Percentiles rank a stretch among this genome's conserved stretches.
These are phyloP conservation scores for Coemansia furcata DNA, from an alignment of 192 early-diverging fungal genomes.

Conservation along the genomic window DNA sequence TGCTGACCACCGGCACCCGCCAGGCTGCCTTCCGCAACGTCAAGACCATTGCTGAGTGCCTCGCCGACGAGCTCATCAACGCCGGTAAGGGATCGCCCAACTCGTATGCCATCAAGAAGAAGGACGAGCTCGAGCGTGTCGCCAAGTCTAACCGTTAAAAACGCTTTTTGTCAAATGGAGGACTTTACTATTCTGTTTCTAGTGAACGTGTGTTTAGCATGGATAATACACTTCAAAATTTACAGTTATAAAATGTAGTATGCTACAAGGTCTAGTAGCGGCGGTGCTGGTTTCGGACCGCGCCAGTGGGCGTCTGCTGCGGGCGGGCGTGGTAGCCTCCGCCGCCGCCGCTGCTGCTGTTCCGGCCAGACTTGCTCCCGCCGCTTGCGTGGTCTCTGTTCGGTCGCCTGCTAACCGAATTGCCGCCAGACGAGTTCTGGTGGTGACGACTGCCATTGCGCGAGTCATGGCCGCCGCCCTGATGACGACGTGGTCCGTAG, in stretches of 20 bases:
- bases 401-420: not conserved
- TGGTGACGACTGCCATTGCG: not conserved
- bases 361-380: not conserved
- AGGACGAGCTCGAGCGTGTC: conserved; percentile 89
- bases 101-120: conserved; percentile 99
- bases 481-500: not conserved
- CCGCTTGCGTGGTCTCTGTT: not conserved
- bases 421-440: not conserved
- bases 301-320: not conserved
- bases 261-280: conserved; percentile 2
- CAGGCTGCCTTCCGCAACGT: conserved; percentile 99
- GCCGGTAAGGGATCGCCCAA: conserved; percentile 98
- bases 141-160: conserved; percentile 59
- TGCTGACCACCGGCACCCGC: conserved; percentile 94
- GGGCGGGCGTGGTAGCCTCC: not conserved
- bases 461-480: conserved; percentile 1
- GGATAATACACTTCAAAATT: not conserved
- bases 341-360: not conserved
- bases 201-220: not conserved
- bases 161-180: not conserved
- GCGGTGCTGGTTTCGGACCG: not conserved
- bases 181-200: conserved; percentile 5
- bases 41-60: conserved; percentile 99
- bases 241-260: not conserved
- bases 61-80: conserved; percentile 99